These are phyloP conservation scores for Marchantia paleacea DNA, from an alignment of 225 moss, liverwort and hornwort species.

Conservation along the genomic window DNA sequence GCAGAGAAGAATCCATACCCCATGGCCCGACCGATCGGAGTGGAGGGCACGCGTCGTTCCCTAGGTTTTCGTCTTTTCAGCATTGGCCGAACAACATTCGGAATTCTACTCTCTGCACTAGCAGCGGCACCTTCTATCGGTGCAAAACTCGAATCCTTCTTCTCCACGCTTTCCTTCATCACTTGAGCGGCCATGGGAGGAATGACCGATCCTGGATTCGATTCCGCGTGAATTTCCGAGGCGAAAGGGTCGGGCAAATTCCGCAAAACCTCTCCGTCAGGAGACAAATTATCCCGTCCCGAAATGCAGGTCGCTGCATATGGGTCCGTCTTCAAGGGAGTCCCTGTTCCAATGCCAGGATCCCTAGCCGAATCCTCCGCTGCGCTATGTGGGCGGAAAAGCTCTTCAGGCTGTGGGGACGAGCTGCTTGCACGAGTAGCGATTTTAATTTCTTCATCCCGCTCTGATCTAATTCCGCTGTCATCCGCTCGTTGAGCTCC, in stretches of 20 bases:
- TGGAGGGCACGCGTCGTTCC: constrained; percentile 88
- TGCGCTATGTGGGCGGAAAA: constrained; percentile 23
- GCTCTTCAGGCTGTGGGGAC: constrained; percentile 30
- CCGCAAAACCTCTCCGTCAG: background rate
- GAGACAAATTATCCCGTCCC: constrained; percentile 21
- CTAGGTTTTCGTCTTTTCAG: constrained; percentile 74
- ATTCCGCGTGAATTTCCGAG: constrained; percentile 2
- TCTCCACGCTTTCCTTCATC: background rate
- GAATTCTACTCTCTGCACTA: constrained; percentile 16
- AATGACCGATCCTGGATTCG: background rate
- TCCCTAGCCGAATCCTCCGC: background rate
- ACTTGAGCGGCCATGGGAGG: constrained; percentile 1
- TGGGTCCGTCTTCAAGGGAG: constrained; percentile 6
- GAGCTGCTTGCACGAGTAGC: constrained; percentile 6
- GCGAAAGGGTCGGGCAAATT: background rate
- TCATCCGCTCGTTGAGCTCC: background rate
- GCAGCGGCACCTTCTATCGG: constrained; percentile 20
- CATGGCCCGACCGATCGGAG: constrained; percentile 74
- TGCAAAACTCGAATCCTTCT: background rate
- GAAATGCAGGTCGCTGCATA: constrained; percentile 25
- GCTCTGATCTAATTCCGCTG: background rate
- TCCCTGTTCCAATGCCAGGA: background rate
- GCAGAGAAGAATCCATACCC: constrained; percentile 49
- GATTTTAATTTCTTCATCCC: background rate
- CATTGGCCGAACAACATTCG: constrained; percentile 26